Evolutionary conservation across 192 early-diverging fungal genomes (phyloP), one percentile per base, ranked within the genome.

Genomic region (Mortierella claussenii): DNA sequence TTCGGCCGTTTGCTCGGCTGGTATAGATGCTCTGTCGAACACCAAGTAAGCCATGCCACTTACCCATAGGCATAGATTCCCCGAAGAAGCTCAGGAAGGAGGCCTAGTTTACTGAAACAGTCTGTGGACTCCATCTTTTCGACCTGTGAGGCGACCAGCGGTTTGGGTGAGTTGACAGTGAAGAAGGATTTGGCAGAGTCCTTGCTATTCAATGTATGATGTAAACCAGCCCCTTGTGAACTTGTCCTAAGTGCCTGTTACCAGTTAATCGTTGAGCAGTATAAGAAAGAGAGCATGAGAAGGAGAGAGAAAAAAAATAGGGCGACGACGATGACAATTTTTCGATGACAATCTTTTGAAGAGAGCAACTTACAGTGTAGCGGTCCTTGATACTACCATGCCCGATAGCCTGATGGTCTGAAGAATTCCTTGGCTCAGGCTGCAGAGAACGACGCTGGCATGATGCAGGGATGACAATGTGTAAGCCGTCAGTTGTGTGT

Each of bases 11-110:
- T n/a, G n/a, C n/a, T n/a, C n/a, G n/a, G n/a, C n/a, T n/a, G n/a
- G n/a, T n/a, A n/a, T n/a, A n/a, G n/a, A n/a, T n/a, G n/a, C n/a
- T n/a, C n/a, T n/a, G n/a, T n/a, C n/a, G n/a, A n/a, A n/a, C n/a
- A n/a, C n/a, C n/a, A n/a, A n/a, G n/a, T n/a, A n/a, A n/a, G n/a
- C n/a, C n/a, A n/a, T n/a, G n/a, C n/a, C n/a, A n/a, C n/a, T 32
- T 60, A 67, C 63, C 73, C 71, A 24, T 75, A 75, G 20, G 71
- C 71, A 65, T 75, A 75, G n/a, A 75, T 75, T 18, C 71, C 71
- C 30, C 71, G 56, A 10, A 75, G 28, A 17, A 75, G 63, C 20
- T 76, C 73, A 12, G 73, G 73, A 4, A 27, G 44, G 18, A 76
- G 32, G 2, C 73, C 65, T 1, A 76, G 46, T 44, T 76, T 76